Evolutionary conservation across 2,329 filamentous ascomycete genomes (phyloP), one percentile per base, ranked within the genome.

Genomic region (Paracoccidioides lutzii): DNA sequence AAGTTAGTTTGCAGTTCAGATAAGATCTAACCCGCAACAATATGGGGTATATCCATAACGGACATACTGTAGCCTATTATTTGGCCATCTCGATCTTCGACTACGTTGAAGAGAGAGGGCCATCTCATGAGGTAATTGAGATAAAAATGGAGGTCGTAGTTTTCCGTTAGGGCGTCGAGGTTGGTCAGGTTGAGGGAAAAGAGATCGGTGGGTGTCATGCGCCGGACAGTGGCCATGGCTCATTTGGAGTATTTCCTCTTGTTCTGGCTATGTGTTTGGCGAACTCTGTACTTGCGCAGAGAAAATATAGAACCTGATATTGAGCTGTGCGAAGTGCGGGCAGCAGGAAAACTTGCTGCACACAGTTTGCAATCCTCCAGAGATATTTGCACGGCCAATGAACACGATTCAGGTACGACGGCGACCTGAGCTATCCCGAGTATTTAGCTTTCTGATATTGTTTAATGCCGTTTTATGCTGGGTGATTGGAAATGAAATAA

Each of bases 131-230:
- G 83, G 73, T 98, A 98, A 66, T 94, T 88, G 58, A 96, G 81
- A 75, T 98, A 98, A 76, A 97, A 98, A 59, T 83, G 82, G 61
- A 95, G 81, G 70, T 95, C 90, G 75, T 97, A 98, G 56, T 94
- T 97, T 75, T 98, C 93, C n/a, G 93, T 97, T 59, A 96, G 79
- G 43, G 88, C 88, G 68, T 98, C 93, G 59, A 98, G 84, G 69
- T 98, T 98, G 73, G 90, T 95, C 61, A 90, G 84, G 63, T 94
- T 95, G 72, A 97, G 85, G 62, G 84, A 85, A 73, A 95, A 83
- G 59, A 97, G 79, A 71, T 98, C 93, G 62, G 81, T 79, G 2
- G 89, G 85, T 59, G 81, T 81, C 76, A 97, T 95, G 63, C 87
- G 83, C 53, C 90, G 85, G 67, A 97, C 87, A 55, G 86, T 87